These are phyloP conservation scores for Cladosporium sp. DNA, from an alignment of 2,329 filamentous ascomycete genomes.

Conservation along the genomic window DNA sequence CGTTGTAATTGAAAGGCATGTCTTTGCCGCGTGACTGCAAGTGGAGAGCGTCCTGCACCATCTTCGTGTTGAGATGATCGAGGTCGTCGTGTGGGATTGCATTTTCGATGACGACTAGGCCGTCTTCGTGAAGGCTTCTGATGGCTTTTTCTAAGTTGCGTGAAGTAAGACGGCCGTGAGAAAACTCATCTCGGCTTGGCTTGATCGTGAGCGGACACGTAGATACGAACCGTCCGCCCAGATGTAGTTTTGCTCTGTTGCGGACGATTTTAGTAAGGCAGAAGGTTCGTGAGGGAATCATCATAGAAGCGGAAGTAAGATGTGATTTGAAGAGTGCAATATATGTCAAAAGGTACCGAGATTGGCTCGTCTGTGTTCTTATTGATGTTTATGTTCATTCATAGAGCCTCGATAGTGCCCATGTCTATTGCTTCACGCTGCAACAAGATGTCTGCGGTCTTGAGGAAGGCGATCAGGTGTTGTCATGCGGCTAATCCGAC, in stretches of 20 bases:
- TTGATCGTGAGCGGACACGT: conserved; percentile 15
- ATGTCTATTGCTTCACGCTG: no score
- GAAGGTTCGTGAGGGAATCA: background rate
- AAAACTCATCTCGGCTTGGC: conserved; percentile 20
- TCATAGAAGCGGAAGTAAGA: background rate
- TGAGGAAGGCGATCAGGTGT: background rate
- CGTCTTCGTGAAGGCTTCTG: conserved; percentile 42
- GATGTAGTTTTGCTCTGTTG: background rate
- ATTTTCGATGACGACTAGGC: conserved; percentile 58
- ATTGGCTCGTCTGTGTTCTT: background rate
- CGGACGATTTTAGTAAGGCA: background rate
- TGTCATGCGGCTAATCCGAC: background rate
- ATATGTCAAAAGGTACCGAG: background rate
- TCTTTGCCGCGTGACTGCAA: conserved; percentile 55
- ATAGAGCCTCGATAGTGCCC: no score
- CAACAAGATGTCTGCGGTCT: background rate
- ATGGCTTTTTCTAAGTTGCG: conserved; percentile 22
- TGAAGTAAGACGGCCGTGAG: conserved; percentile 6
- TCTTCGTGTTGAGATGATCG: conserved; percentile 58
- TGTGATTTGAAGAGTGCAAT: background rate
- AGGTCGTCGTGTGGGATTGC: conserved; percentile 53
- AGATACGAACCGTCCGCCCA: conserved; percentile 9
- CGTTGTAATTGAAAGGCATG: conserved; percentile 63
- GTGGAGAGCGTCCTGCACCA: conserved; percentile 58
- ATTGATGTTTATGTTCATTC: no score